Conservation (phyloP, 1,284 basidiomycete species). For the Phellopilus nigrolimitatus region DNA sequence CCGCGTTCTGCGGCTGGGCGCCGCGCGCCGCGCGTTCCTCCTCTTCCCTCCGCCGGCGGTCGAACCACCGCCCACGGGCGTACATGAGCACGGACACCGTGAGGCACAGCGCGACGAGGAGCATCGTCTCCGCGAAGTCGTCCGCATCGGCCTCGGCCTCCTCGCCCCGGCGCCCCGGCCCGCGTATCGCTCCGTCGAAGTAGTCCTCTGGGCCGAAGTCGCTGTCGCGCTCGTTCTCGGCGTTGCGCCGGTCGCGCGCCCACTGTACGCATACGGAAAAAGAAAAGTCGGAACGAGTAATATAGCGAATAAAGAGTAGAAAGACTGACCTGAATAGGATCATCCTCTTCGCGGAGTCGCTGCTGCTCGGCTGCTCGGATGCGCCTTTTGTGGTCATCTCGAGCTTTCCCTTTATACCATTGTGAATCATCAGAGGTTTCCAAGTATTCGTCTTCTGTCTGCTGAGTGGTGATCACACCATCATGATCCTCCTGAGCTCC, state of each 20-base stretch:
- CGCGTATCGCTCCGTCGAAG: slow-evolving; percentile 62
- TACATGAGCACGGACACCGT: slow-evolving; percentile 66
- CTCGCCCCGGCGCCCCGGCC: slow-evolving; percentile 33
- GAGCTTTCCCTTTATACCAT: slow-evolving; percentile 78
- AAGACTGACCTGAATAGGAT: slow-evolving; percentile 61
- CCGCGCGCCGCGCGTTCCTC: slow-evolving; percentile 33
- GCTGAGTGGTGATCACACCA: slow-evolving; percentile 21
- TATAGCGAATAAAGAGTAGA: neutral
- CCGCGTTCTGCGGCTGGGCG: slow-evolving; percentile 12
- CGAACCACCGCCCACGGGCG: slow-evolving; percentile 65
- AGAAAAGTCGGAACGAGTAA: neutral
- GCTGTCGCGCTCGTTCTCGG: slow-evolving; percentile 64
- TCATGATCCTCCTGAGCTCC: neutral
- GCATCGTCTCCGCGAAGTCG: slow-evolving; percentile 68
- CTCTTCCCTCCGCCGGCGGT: slow-evolving; percentile 52
- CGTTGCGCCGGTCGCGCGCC: slow-evolving; percentile 67
- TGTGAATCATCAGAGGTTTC: slow-evolving; percentile 47
- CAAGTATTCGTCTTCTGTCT: slow-evolving; percentile 31
- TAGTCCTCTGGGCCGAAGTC: slow-evolving; percentile 80
- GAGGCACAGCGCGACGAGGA: slow-evolving; percentile 61
- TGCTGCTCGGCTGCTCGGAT: slow-evolving; percentile 37
- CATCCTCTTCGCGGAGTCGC: slow-evolving; percentile 47
- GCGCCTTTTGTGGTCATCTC: slow-evolving; percentile 63
- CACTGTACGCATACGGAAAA: slow-evolving; percentile 36
- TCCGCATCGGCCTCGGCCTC: slow-evolving; percentile 56